Conservation (phyloP, 257 asterid genomes). For the Cinchona pubescens region DNA sequence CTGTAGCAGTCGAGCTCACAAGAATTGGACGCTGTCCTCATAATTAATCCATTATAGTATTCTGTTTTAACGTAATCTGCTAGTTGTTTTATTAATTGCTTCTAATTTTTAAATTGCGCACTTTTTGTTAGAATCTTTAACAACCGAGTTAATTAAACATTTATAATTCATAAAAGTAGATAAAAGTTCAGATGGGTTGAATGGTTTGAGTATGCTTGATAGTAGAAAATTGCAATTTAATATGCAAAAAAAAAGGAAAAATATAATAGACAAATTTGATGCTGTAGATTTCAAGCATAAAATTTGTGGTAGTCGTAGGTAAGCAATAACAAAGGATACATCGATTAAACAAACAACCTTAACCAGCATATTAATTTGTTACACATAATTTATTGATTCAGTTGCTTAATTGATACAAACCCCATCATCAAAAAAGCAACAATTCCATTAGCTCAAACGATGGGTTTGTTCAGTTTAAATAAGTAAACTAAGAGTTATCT, state of each 20-base stretch:
- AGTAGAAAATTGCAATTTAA: not conserved
- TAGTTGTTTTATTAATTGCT: not conserved
- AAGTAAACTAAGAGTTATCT: not conserved
- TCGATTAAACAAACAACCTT: conserved; percentile 5
- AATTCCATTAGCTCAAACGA: not conserved
- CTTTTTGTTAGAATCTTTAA: conserved; percentile 5
- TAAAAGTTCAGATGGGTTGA: not conserved
- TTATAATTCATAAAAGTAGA: not conserved
- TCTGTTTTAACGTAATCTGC: not conserved
- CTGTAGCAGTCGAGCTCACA: not conserved
- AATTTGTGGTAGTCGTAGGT: conserved; percentile 1
- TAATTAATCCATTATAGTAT: too few species aligned
- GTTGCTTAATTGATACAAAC: not conserved
- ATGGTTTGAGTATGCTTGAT: not conserved
- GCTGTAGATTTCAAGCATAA: too few species aligned
- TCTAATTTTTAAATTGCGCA: too few species aligned
- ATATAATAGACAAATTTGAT: not conserved
- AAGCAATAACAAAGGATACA: conserved; percentile 1
- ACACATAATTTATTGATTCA: not conserved
- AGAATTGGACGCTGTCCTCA: too few species aligned
- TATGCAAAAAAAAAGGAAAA: not conserved
- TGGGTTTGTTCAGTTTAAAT: not conserved
- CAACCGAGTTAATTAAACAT: not conserved
- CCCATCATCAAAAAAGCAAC: not conserved
- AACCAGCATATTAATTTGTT: not conserved